Base-by-base conservation (phyloP, 148 eudicot species). In the Cornus florida region DNA sequence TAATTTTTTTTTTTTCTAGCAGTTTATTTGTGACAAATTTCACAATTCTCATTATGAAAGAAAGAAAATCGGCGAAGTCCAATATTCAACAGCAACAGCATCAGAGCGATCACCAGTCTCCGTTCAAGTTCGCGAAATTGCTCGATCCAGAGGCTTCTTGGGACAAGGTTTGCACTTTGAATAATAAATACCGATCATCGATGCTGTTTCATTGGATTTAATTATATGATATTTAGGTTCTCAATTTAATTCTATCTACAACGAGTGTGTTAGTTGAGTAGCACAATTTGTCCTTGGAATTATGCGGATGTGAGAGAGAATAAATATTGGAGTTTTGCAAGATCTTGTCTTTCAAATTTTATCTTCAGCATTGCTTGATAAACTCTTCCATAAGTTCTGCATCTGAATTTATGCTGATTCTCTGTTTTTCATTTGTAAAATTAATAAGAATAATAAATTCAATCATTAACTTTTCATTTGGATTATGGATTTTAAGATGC, bases 101-200 rank as follows among this genome's bases (percentile, higher is more conserved):
- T 69, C 90, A 87, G 73, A 89, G 86, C 68, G 94, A 86, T 69
- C 99, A 96, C 87, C 75, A 89, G 56, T 76, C 92, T 66, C 90
- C 93, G 20, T 96, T 90, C 81, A 92, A 90, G 83, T 78, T 95
- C 69, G 88, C 92, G 56, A 95, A 91, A 76, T 84, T 93, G 83
- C 85, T 93, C 72, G 99, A 96, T 89, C 90, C 99, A 12, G 98
- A 96, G 74, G 93, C 94, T 80, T 92, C 98, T 1, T 96, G 98
- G 99, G 99, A 96, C 77, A 96, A 93, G 99, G 99, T 96, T 72
- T 70, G 68, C 9, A 66, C 72, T 56, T 67, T 33, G 6, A 62
- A 19, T 17, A 62, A 62, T 33, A 4, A 62, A 19, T 17, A 62
- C 23, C 19, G 24, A 62, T 62, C 4, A 19, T 57, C 16, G 20